Evolutionary conservation across 139 green algal genomes (phyloP), one percentile per base, ranked within the genome.

Genomic region (Chlorella sorokiniana): DNA sequence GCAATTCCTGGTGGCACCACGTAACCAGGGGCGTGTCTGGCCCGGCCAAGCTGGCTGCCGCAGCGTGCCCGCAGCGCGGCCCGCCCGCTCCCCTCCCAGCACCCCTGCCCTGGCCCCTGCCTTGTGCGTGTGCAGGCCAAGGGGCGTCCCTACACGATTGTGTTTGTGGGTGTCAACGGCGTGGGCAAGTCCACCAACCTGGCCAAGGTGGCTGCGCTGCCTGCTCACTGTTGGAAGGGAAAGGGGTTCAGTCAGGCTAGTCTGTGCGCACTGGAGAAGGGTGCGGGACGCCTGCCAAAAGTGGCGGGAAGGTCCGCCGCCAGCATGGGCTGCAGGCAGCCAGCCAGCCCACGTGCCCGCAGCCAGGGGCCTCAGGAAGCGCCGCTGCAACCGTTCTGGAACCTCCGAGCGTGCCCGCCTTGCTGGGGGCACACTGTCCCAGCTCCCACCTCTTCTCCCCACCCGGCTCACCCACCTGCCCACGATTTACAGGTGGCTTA

Each of bases 141-240:
- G 38, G 93, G 94, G 71, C 89, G 90, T 54, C 96, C 96, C 10
- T 99, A 99, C 85, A 89, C 92, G 22, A 96, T 99, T 31, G 93
- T 98, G 10, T 99, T 99, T 79, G 94, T 98, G 44, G 97, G 97
- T 33, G 97, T 99, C n/a, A 99, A 99, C 85, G 97, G 97, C 27
- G 97, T 99, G 37, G 97, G 97, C 79, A 99, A 99, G 92, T 95
- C 86, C 56, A 99, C 97, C 76, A 99, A 99, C 88, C 93, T 99
- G 51, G 93, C 97, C 77, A 99, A 99, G 90, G 93, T 99, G 61
- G 94, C 14, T 94, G 1, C 98, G 98, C 88, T 99, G 96, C 96
- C 91, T 99, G 76, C 87, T 95, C n/a, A n/a, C n/a, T n/a, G n/a
- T n/a, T n/a, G 67, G 38, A 90, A 95, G 83, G 29, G 38, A 33